Percentiles rank a stretch among this genome's conserved stretches.
These are phyloP conservation scores for Haemoproteus tartakovskyi DNA, from an alignment of 169 alveolate species.

Conservation along the genomic window DNA sequence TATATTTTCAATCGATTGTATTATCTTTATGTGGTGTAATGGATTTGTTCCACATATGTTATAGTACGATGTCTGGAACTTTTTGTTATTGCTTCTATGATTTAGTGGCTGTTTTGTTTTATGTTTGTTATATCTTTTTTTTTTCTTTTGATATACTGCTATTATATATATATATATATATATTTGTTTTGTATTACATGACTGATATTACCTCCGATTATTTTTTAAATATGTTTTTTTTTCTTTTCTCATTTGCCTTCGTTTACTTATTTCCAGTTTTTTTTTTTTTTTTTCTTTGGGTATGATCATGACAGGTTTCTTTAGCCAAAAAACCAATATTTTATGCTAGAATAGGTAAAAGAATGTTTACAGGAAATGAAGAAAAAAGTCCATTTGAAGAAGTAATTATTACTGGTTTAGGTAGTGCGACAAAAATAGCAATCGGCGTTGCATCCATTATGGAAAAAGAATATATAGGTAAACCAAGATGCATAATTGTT, in stretches of 20 bases:
- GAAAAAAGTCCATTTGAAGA: conserved; percentile 70
- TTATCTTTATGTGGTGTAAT: background rate
- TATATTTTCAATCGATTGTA: background rate
- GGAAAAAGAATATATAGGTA: conserved; percentile 72
- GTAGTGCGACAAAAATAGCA: conserved; percentile 76
- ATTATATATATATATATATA: too few species aligned
- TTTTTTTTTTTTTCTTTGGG: background rate
- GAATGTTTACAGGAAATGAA: conserved; percentile 71
- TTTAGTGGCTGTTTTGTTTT: background rate
- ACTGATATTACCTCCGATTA: too few species aligned
- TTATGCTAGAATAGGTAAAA: conserved; percentile 72
- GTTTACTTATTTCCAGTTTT: background rate
- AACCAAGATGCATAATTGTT: background rate
- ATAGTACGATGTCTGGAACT: too few species aligned
- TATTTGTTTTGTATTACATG: background rate
- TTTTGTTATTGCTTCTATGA: too few species aligned
- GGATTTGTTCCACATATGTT: background rate
- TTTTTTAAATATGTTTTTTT: too few species aligned
- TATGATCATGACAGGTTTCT: conserved; percentile 57
- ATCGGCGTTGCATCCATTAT: conserved; percentile 73
- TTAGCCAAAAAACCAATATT: conserved; percentile 69
- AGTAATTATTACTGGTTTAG: conserved; percentile 73
- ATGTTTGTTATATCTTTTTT: too few species aligned
- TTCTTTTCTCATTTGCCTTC: too few species aligned
- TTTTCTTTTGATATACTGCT: background rate